Evolutionary conservation across 176 grass and related monocot species (phyloP), one percentile per base, ranked within the genome.

Genomic region (Rhynchospora tenuis): DNA sequence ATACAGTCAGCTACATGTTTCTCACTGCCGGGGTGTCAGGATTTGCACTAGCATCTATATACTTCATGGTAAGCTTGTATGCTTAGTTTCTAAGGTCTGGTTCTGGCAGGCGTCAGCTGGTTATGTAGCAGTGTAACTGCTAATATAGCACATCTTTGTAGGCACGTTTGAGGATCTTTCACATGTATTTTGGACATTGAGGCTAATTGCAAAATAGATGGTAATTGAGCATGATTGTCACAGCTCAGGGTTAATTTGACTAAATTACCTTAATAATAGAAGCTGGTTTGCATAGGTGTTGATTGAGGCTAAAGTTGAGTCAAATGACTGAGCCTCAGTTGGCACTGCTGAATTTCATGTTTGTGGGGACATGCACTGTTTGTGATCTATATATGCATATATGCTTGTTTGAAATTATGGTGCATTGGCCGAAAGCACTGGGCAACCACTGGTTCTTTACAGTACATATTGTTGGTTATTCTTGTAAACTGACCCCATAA

Each of bases 1-100:
- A 95, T 86, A 92, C 93, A 42, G 79, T 95, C 81, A 93, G 86
- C 83, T 99, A 95, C 76, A 93, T 98, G 95, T 88, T 98, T 80
- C 91, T 93, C 19, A 93, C 88, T 27, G 81, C 84, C 54, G 95
- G 92, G 44, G 83, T 90, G 63, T 98, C 95, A 64, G 95, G 95
- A 28, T 98, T 95, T 38, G 64, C 91, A 16, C 46, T 93, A 87
- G 48, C 86, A 56, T 79, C 93, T 61, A 86, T 99, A 57, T 99
- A 99, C 78, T 95, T 78, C 52, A 83, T 92, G 79, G 93, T 95
- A 84, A 90, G 91, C 90, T 93, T 59, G 48, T 4, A 85, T 46
- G 46, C 86, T 45, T 85, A 84, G 54, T 67, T 38, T 9, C 28
- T n/a, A 1, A 12, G 0, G 50, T 29, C 58, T 56, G 79, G 29